phyloP scores from a whole-genome alignment of 2,329 filamentous ascomycete species.

The Truncatella angustata region DNA sequence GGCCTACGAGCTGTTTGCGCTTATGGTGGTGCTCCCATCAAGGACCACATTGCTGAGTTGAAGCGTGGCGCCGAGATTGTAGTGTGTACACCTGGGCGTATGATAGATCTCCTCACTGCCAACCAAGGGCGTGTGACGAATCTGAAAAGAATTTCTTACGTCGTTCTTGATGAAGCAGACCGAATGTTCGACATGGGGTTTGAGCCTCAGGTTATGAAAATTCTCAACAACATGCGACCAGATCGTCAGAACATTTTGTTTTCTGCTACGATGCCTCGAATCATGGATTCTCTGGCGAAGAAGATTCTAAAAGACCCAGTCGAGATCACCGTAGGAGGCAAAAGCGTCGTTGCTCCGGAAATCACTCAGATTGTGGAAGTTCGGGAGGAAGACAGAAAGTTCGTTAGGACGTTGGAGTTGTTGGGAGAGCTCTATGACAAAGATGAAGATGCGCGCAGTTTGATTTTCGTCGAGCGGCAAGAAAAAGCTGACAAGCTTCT shows the following conservation, averaged over 20 bases:
- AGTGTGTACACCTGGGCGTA: conserved; percentile 89
- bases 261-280: conserved; percentile 92
- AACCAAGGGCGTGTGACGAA: conserved; percentile 96
- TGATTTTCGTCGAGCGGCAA: conserved; percentile 92
- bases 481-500: conserved; percentile 82
- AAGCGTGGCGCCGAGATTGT: conserved; percentile 95
- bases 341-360: conserved; percentile 82
- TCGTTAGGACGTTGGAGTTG: conserved; percentile 78
- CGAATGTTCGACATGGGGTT: conserved; percentile 99
- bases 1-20: conserved; percentile 85
- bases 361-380: conserved; percentile 94
- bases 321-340: conserved; percentile 89
- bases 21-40: conserved; percentile 93
- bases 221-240: conserved; percentile 86
- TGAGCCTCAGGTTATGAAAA: conserved; percentile 96
- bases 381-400: conserved; percentile 78
- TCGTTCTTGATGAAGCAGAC: conserved; percentile 95
- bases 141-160: conserved; percentile 82
- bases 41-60: conserved; percentile 94
- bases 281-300: conserved; percentile 86
- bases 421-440: conserved; percentile 82
- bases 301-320: conserved; percentile 84
- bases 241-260: conserved; percentile 94
- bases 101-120: conserved; percentile 92
- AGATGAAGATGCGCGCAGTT: conserved; percentile 84